phyloP scores from a whole-genome alignment of 192 early-diverging fungal species.

The Chytriomyces sp. region DNA sequence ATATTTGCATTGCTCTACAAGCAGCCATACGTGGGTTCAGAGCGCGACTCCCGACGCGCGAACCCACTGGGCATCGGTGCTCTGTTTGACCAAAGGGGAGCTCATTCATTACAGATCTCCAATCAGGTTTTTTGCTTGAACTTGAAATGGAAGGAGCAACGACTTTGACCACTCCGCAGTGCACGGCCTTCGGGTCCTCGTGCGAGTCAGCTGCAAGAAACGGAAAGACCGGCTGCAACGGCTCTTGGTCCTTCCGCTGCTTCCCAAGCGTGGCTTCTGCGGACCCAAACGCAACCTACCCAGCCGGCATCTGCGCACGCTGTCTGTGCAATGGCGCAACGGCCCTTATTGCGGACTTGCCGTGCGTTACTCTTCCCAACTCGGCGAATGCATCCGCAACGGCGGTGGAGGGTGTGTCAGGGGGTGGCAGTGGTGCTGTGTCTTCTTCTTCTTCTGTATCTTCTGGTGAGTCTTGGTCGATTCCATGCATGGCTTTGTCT shows the following conservation, averaged over 20 bases:
- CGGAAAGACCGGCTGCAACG: background rate
- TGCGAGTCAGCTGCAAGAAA: background rate
- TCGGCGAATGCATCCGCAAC: background rate
- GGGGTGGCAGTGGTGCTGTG: slow-evolving; percentile 5
- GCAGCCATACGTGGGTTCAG: too few relatives aligned
- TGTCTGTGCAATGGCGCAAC: slow-evolving; percentile 27
- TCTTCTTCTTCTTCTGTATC: background rate
- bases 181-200: background rate
- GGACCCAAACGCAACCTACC: background rate
- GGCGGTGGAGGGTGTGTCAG: background rate
- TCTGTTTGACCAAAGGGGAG: too few relatives aligned
- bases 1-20: too few relatives aligned
- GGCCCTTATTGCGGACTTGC: slow-evolving; percentile 10
- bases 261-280: background rate
- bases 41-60: too few relatives aligned
- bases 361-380: background rate
- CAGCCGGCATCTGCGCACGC: slow-evolving; percentile 29
- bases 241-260: background rate
- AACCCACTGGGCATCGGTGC: too few relatives aligned
- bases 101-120: too few relatives aligned
- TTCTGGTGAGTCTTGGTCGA: background rate
- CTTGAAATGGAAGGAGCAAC: background rate
- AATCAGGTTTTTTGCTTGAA: too few relatives aligned
- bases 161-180: background rate
- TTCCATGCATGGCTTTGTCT: background rate